Conservation (phyloP, 441 rosid genomes). For the Mallotus repandus region DNA sequence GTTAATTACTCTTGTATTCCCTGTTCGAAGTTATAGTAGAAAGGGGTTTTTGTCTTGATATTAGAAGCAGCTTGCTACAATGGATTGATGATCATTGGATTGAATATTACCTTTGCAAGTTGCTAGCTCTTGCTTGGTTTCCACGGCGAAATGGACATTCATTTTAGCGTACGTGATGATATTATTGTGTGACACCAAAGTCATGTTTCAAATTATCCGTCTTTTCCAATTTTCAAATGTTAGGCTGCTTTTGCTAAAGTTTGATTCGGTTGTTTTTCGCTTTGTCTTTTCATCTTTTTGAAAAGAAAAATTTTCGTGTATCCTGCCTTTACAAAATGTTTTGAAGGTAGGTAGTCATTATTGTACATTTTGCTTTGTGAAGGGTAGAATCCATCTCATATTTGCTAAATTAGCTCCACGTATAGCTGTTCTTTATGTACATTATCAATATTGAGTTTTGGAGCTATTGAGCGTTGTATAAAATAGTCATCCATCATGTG, state of each 20-base stretch:
- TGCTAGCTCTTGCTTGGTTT: neutral
- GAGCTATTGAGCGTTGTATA: no score
- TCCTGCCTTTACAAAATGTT: neutral
- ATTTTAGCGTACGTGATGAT: no score
- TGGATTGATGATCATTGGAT: neutral
- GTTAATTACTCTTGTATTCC: neutral
- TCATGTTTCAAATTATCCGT: neutral
- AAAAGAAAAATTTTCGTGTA: neutral
- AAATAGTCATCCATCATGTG: neutral
- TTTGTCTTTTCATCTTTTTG: slow-evolving; percentile 3
- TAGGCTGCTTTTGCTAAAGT: slow-evolving; percentile 2
- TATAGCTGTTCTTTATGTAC: neutral
- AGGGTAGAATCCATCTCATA: neutral
- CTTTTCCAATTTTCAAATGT: slow-evolving; percentile 10
- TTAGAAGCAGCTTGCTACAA: neutral
- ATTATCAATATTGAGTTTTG: no score
- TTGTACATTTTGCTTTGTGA: slow-evolving; percentile 5
- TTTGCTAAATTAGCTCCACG: neutral
- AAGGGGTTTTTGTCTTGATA: neutral
- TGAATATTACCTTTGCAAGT: neutral
- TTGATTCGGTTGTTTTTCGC: slow-evolving; percentile 8
- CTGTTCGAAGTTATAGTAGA: neutral
- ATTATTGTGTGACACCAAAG: neutral
- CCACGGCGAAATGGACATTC: no score
- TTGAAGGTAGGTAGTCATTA: neutral